Evolutionary conservation across 2,329 filamentous ascomycete genomes (phyloP), one percentile per base, ranked within the genome.

Genomic region (Claviceps spartinae): DNA sequence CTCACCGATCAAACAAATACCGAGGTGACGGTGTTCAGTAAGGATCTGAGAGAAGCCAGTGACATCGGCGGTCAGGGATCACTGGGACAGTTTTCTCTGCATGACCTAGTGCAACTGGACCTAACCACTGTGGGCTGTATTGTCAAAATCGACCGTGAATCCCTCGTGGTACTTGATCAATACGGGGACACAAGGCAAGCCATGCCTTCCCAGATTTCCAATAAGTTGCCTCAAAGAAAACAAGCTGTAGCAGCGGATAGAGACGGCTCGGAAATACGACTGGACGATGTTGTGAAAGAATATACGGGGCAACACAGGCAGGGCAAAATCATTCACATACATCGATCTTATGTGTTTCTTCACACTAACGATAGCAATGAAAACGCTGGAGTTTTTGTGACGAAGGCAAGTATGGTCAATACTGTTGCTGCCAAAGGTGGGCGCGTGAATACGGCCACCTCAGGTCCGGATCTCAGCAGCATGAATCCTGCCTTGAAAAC

Each of bases 1-100:
- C 74, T 98, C 58, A 95, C 88, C 47, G 93, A 98, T 69, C 88
- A 93, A 65, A 93, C 82, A 55, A 91, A 93, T 68, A 83, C 84
- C 50, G 93, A 98, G 65, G 89, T 98, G 59, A 96, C 90, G 0
- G 93, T 98, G 37, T 98, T 98, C 65, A 96, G 91, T 72, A 96
- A 95, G 66, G 93, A 98, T 70, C 72, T 98, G 55, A 82, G 94
- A 59, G 88, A 95, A 67, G 93, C 93, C 30, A 88, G 88, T 52
- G 93, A 97, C 64, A 88, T 89, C 59, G 90, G 89, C 56, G 89
- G 88, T 16, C 83, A 90, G 62, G 86, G 88, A 30, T 81, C 82
- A 36, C 72, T 91, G n/a, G 88, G 88, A 11, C 87, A 94, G 67
- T 97, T 86, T 66, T 86, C 90, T 59, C 81, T 98, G 37, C 88